phyloP scores from a whole-genome alignment of 208 protist species.

The Leishmania amazonensis region DNA sequence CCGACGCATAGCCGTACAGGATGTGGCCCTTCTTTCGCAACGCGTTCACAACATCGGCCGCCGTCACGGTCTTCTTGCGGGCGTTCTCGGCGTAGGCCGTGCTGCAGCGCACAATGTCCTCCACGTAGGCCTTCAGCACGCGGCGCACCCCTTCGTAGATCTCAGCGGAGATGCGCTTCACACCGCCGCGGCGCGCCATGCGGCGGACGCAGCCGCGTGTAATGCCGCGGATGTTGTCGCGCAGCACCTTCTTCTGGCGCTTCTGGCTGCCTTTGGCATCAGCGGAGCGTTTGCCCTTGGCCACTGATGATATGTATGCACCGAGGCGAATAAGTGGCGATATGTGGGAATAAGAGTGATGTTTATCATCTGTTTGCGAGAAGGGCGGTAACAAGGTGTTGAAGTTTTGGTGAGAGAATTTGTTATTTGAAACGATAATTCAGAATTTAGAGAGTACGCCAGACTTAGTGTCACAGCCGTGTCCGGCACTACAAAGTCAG shows the following conservation, averaged over 20 bases:
- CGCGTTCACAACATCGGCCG: conserved; percentile 86
- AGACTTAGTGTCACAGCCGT: no score
- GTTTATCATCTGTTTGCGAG: neutral
- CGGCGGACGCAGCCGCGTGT: conserved; percentile 65
- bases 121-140: conserved; percentile 87
- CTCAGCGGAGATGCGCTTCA: conserved; percentile 86
- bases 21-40: conserved; percentile 89
- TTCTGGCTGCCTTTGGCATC: neutral
- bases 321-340: neutral
- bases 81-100: conserved; percentile 87
- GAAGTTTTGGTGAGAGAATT: neutral
- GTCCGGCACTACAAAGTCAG: no score
- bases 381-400: neutral
- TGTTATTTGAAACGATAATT: neutral
- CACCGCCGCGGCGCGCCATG: conserved; percentile 90
- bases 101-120: conserved; percentile 80
- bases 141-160: conserved; percentile 72
- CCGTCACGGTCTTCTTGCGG: conserved; percentile 82
- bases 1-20: conserved; percentile 85
- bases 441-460: neutral
- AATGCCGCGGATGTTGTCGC: conserved; percentile 34
- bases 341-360: neutral
- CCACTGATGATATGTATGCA: neutral
- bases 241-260: neutral
- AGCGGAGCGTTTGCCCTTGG: neutral